Base-by-base conservation (phyloP, 2,329 filamentous ascomycete genomes). In the Aspergillus quadrilineatus region DNA sequence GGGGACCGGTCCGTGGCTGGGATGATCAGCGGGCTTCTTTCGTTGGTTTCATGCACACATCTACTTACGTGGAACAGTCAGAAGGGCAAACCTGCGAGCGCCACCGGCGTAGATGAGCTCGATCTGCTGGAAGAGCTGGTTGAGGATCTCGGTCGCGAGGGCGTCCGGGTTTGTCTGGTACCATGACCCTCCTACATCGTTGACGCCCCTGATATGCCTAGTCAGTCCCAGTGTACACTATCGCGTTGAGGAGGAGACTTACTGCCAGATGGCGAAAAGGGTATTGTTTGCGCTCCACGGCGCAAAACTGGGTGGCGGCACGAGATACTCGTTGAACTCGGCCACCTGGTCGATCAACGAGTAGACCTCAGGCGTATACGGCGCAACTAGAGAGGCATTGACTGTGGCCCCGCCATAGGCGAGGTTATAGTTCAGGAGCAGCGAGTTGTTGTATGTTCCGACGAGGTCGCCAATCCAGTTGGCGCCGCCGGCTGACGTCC, bases 301-400 rank as follows among this genome's bases (percentile, higher is more conserved):
- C 7, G 54, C 54, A 30, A 12, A 50, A 1, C 30, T 47, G 2
- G 48, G 39, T 9, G 47, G 36, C 4, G 44, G 42, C 4, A 26
- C 10, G 2, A 53, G 26, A n/a, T 53, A 50, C 15, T 56, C 29
- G 1, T 32, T 29, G 22, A 56, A 60, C 29, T 51, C 45, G 6
- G 37, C 39, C 4, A 60, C 55, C 55, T 60, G 58, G 15, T 60
- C 52, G 7, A 58, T 55, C 10, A 60, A 26, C 34, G 52, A 55
- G 22, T 28, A 34, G 1, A 58, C 52, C 17, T 50, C 46, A 1
- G 55, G 41, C 2, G 34, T 39, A 50, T 50, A 59, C 8, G 57
- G 57, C 17, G 44, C 36, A 1, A 60, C 53, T 14, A 60, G 48
- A 1, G 37, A 41, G 1, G 56, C 56, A 28, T 60, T 58, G 36